phyloP scores from a whole-genome alignment of 805 yeast species.

The Candida germanica region DNA sequence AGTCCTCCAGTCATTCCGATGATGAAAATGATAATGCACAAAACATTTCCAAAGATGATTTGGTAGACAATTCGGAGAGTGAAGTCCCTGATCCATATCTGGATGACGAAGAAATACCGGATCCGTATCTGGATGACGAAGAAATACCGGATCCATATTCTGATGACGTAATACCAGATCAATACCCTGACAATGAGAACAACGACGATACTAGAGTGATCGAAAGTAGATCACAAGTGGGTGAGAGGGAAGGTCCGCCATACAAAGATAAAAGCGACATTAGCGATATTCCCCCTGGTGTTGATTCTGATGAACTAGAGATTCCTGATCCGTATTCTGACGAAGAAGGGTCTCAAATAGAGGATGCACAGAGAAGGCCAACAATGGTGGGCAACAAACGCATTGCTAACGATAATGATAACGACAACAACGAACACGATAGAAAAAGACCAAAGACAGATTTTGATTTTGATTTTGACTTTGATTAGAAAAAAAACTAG shows the following conservation, averaged over 20 bases:
- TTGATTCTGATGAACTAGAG: constrained; percentile 4
- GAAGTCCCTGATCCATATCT: constrained; percentile 3
- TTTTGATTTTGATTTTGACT: constrained; percentile 7
- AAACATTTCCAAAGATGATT: background rate
- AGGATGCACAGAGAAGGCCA: background rate
- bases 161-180: constrained; percentile 3
- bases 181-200: constrained; percentile 1
- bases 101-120: constrained; percentile 4
- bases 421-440: background rate
- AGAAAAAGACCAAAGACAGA: too few species aligned
- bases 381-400: too few species aligned
- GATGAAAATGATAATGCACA: constrained; percentile 2
- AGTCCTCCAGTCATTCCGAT: constrained; percentile 1
- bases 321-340: constrained; percentile 6
- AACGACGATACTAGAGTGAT: background rate
- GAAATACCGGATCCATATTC: constrained; percentile 5
- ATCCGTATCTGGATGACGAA: constrained; percentile 7
- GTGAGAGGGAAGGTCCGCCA: too few species aligned
- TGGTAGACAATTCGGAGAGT: constrained; percentile 3
- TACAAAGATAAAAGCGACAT: background rate
- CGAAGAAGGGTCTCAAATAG: background rate
- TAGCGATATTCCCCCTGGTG: background rate
- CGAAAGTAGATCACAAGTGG: background rate
- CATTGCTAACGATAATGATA: constrained; percentile 3
- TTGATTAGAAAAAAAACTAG: too few species aligned